Evolutionary conservation across 352 stramenopile species (phyloP), one percentile per base, ranked within the genome.

Genomic region (Pythium rhizo-oryzae): DNA sequence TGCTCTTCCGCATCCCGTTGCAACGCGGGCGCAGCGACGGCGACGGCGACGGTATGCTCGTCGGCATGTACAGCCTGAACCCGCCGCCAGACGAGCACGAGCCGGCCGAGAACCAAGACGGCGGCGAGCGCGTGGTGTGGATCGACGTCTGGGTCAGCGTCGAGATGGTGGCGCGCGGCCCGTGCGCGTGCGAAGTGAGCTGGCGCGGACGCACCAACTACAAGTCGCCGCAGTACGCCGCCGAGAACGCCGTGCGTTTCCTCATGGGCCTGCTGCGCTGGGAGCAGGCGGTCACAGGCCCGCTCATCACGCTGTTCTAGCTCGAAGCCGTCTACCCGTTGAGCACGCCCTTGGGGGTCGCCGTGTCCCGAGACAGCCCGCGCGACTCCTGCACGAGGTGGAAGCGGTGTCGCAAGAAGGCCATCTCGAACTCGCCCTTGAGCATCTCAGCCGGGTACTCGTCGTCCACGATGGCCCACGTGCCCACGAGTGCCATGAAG

Each of bases 401-500:
- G 69, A 94, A 92, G 4, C 85, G 84, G 62, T 94, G 87, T 19
- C 84, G 75, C 41, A 94, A 67, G 68, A 91, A 94, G 16, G 87
- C 87, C 78, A 92, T 91, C 62, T 94, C 87, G 52, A 94, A 77
- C 69, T 94, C 87, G 24, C 82, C 81, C 24, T 84, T 80, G 24
- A 94, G 75, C 77, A 93, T 91, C 65, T 93, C 83, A 44, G 77
- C 76, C 30, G 82, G 81, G 59, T 92, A 92, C 33, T 89, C 82
- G 39, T 93, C 84, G 58, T 92, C 76, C 49, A 94, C 82, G 1
- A 78, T 75, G 21, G 84, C 77, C 87, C 87, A 94, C 49, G 87
- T 85, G 6, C 87, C 87, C 23, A 94, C 84, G 12, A 94, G 74
- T 24, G 81, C 83, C 87, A 94, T 94, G 69, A 94, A 93, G 62